These are phyloP conservation scores for Diaporthe aspalathi DNA, from an alignment of 2,329 filamentous ascomycete genomes.

Conservation along the genomic window DNA sequence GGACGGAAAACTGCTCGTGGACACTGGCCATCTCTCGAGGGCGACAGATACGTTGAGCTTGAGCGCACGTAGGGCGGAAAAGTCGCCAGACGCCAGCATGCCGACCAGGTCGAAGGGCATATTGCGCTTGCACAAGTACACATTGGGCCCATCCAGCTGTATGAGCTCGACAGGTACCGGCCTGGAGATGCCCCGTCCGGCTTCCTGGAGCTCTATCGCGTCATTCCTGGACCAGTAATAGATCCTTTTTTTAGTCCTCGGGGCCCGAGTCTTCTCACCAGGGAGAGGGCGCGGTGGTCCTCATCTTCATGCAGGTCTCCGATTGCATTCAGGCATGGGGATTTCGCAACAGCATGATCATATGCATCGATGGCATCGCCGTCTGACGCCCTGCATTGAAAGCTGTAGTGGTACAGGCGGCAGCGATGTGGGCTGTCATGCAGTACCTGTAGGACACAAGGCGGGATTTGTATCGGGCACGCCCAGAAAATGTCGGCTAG, in stretches of 20 bases:
- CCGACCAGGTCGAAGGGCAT: neutral
- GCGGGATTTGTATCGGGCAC: slow-evolving; percentile 27
- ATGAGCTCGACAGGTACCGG: neutral
- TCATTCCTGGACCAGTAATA: neutral
- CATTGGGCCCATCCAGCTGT: neutral
- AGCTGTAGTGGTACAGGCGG: slow-evolving; percentile 35
- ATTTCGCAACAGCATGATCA: slow-evolving; percentile 23
- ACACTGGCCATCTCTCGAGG: neutral
- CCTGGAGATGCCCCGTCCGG: neutral
- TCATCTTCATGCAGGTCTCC: neutral
- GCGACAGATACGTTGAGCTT: slow-evolving; percentile 7
- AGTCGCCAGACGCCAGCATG: slow-evolving; percentile 16
- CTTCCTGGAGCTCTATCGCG: neutral
- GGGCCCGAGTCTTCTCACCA: slow-evolving; percentile 7
- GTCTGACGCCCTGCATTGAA: slow-evolving; percentile 11
- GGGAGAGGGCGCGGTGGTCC: neutral
- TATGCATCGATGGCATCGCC: neutral
- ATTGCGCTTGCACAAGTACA: neutral
- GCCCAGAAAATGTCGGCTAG: slow-evolving; percentile 34
- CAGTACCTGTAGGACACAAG: slow-evolving; percentile 25
- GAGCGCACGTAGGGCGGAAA: slow-evolving; percentile 31
- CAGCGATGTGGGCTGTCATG: slow-evolving; percentile 16
- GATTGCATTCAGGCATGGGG: slow-evolving; percentile 34
- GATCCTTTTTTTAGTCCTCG: neutral
- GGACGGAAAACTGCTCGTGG: slow-evolving; percentile 14